Evolutionary conservation across 176 grass and related monocot genomes (phyloP), one percentile per base, ranked within the genome.

Genomic region (Oryza rufipogon): DNA sequence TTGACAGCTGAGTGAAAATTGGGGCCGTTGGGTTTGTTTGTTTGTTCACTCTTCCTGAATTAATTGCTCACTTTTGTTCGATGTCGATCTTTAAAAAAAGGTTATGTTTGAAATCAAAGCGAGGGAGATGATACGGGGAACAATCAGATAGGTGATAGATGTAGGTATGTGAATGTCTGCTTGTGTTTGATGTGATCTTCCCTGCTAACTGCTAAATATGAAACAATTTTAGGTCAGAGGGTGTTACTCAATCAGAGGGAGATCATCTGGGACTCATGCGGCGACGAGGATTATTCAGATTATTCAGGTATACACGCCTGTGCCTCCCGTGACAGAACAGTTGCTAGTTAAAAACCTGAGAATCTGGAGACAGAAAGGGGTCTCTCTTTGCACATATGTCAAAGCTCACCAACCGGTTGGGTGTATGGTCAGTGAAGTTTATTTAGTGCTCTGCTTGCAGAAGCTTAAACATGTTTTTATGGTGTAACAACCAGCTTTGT

Each of bases 241-340:
- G 7, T 20, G 38, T 11, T 47, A 20, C 5, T 61, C 20, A 19
- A 20, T 75, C 73, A 56, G 48, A 34, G 48, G 9, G 30, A 36
- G 48, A 56, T 7, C 9, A 30, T 6, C 41, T 25, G n/a, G n/a
- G 58, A 63, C 70, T 46, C 25, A 39, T 15, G 70, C 39, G 39
- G 70, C 72, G 71, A 32, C 46, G 20, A 17, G 15, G 14, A 47
- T n/a, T n/a, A 7, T 28, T 17, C 13, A 71, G 2, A 47, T n/a
- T 15, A 7, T 28, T 17, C 13, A 71, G 2, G 16, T 1, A 15
- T 19, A 74, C 70, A 74, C 30, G 67, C 49, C 11, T n/a, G 46
- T 42, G 9, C 32, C 25, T 83, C 70, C 64, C 70, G 81, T 83
- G 81, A 75, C 44, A 51, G 60, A 39, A 48, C 38, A 75, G 28